Evolutionary conservation across 2,329 filamentous ascomycete species (phyloP), one percentile per base, ranked within the genome.

Genomic region (Colletotrichum limetticola): DNA sequence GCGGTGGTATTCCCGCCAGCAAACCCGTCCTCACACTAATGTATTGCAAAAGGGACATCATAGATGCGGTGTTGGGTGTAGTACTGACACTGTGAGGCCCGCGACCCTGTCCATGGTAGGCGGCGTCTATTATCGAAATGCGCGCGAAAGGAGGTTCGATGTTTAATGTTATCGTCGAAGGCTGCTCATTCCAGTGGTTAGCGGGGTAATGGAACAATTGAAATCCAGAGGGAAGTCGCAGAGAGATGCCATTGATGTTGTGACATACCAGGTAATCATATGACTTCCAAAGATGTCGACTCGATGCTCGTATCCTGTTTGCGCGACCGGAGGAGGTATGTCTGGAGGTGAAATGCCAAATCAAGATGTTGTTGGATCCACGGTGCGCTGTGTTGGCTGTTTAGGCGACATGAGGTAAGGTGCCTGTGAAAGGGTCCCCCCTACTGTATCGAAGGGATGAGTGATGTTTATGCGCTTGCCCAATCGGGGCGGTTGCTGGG

Each of bases 141-240:
- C 26, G 35, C 66, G 58, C 61, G 60, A 49, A 56, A 53, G 42
- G 72, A 63, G 74, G 68, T 66, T 72, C 68, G 55, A 57, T 63
- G 49, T 69, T 67, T 62, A 52, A 66, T 76, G 55, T 65, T 37
- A 61, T 75, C 37, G 58, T 74, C 37, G 63, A 35, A 56, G 49
- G 59, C 58, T 64, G 30, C 55, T 26, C 82, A 84, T 84, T 84
- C 83, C 82, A 82, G 72, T 67, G 74, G 82, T 84, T 83, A 84
- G 83, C 82, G 80, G 80, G 82, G 82, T 80, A 82, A 84, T 83
- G 75, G 68, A 60, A 72, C 68, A 74, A n/a, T 53, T 59, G 69
- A 58, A 72, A 46, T 58, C 46, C 57, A 26, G 24, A 63, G 37
- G 57, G 28, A 7, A 46, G 24, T 30, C 53, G 53, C 56, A 37